These are phyloP conservation scores for Magnolia kwangsiensis DNA, from an alignment of 164 flowering plant species.

Conservation along the genomic window DNA sequence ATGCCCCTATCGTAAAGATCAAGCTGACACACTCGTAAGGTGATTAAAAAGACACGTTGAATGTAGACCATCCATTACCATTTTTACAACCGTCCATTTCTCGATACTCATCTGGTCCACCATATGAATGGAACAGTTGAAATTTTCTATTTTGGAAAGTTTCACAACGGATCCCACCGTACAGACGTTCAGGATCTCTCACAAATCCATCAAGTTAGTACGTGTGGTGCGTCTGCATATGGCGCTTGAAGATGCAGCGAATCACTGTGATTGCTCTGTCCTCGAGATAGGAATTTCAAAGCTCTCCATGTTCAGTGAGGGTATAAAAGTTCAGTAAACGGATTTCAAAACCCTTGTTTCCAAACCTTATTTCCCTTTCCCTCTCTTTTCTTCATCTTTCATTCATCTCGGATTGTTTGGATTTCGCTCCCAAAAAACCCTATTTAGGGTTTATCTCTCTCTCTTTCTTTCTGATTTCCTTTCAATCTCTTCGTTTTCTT, in stretches of 20 bases:
- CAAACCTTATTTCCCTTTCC: not conserved
- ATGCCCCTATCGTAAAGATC: no score
- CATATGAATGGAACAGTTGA: no score
- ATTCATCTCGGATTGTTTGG: not conserved
- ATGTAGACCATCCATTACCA: no score
- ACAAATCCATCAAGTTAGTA: not conserved
- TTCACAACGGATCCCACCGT: no score
- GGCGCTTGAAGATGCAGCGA: not conserved
- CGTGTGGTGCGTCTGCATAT: not conserved
- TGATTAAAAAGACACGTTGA: no score
- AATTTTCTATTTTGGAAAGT: no score
- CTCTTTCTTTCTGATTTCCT: not conserved
- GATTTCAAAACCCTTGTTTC: constrained; percentile 11
- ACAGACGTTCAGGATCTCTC: not conserved
- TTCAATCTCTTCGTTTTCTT: not conserved
- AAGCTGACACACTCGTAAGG: no score
- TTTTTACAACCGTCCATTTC: no score
- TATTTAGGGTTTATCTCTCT: no score
- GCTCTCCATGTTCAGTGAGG: not conserved
- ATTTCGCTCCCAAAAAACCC: not conserved
- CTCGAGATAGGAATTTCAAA: not conserved
- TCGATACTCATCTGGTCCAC: no score
- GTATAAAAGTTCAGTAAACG: not conserved
- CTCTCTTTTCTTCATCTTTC: not conserved
- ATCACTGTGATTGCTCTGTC: not conserved